Conservation (phyloP, 2,329 filamentous ascomycete genomes). For the Paradendryphiella salina region DNA sequence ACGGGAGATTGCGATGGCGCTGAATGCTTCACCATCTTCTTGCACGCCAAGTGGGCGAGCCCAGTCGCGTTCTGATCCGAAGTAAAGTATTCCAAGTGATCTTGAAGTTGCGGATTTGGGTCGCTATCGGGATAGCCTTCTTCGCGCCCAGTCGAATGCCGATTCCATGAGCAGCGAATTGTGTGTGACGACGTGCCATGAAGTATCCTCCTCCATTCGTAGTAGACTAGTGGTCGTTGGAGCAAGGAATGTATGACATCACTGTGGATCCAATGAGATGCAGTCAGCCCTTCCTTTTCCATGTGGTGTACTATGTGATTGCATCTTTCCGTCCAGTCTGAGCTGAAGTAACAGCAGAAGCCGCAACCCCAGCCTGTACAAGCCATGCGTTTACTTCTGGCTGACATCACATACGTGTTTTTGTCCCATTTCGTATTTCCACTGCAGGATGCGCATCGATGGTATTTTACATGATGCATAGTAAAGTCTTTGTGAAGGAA, state of each 20-base stretch:
- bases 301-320: conserved; percentile 69
- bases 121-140: conserved; percentile 38
- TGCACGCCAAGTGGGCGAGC: conserved; percentile 31
- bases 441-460: conserved; percentile 57
- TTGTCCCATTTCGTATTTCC: conserved; percentile 53
- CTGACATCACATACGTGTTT: conserved; percentile 51
- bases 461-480: conserved; percentile 64
- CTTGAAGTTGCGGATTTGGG: conserved; percentile 29
- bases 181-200: conserved; percentile 19
- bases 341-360: conserved; percentile 65
- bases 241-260: conserved; percentile 67
- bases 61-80: conserved; percentile 18
- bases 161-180: conserved; percentile 30
- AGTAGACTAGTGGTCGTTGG: conserved; percentile 62
- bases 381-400: conserved; percentile 17
- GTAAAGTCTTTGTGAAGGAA: conserved; percentile 69
- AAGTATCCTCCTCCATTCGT: conserved; percentile 55
- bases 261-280: conserved; percentile 67
- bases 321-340: conserved; percentile 64
- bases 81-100: conserved; percentile 35
- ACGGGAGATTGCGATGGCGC: conserved; percentile 5
- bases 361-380: conserved; percentile 69
- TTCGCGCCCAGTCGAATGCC: conserved; percentile 28
- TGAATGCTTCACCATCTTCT: conserved; percentile 17
- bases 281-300: conserved; percentile 56